Evolutionary conservation across 176 grass and related monocot genomes (phyloP), one percentile per base, ranked within the genome.

Genomic region (Chloris gayana): DNA sequence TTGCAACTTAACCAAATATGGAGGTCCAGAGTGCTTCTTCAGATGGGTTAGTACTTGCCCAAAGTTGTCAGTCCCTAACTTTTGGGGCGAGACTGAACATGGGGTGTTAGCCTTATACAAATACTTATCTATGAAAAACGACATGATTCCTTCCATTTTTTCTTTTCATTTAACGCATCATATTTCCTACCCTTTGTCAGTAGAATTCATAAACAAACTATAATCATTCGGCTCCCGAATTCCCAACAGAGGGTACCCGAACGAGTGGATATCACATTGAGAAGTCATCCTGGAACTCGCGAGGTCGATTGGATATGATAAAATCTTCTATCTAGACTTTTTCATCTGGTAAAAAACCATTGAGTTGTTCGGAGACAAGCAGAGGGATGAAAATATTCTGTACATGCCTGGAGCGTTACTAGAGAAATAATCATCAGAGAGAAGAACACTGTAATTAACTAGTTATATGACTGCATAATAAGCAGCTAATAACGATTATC

Each of bases 21-120:
- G 9, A 62, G 15, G 83, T 83, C 63, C 67, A 47, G 39, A 53
- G 21, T 26, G 53, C 50, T 76, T 63, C 72, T 64, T 69, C 31
- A 66, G 11, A 58, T 4, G 1, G 25, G 60, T 24, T 30, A 42
- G 41, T 46, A 73, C 62, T 74, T 60, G 22, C 53, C 42, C 50
- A 65, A 21, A 81, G 31, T 70, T 58, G 70, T 12, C 70, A 74
- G 34, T 19, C 9, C 9, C 57, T 14, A 50, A 50, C 54, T 58
- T 59, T 80, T 30, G 21, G 31, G 19, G 26, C 12, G 29, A 19
- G 56, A 59, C 26, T 41, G 32, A 9, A 62, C 56, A 62, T 12
- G 14, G 25, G 65, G 5, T 59, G 5, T 59, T 10, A 26, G 35
- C 51, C 31, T 44, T 70, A 17, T 34, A 57, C n/a, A 78, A 71